These are phyloP conservation scores for Cicer pinnatifidum DNA, from an alignment of 306 rosid species.

Conservation along the genomic window DNA sequence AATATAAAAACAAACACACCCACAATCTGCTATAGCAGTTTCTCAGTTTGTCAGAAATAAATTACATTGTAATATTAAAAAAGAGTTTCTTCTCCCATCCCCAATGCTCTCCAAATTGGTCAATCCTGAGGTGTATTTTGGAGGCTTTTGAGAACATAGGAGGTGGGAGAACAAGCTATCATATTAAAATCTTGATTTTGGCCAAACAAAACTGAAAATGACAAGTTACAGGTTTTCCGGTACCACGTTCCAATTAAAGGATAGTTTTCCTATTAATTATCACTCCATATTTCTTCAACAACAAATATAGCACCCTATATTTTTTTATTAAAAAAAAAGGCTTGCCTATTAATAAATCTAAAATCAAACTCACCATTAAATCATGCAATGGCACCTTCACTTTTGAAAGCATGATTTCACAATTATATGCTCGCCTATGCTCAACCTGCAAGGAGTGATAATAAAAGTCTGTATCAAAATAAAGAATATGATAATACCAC, in stretches of 20 bases:
- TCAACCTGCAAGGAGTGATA: constrained; percentile 67
- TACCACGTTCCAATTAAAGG: constrained; percentile 14
- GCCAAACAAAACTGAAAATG: constrained; percentile 10
- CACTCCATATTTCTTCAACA: background rate
- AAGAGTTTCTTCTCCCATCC: too few relatives aligned
- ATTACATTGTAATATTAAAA: background rate
- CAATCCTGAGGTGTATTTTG: too few relatives aligned
- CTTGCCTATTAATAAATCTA: constrained; percentile 4
- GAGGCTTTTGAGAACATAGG: too few relatives aligned
- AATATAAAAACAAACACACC: background rate
- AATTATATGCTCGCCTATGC: constrained; percentile 88
- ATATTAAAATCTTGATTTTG: background rate
- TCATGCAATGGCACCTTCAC: constrained; percentile 87
- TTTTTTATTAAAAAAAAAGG: background rate
- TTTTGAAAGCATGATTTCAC: constrained; percentile 97
- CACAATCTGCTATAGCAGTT: background rate
- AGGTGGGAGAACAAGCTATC: too few relatives aligned
- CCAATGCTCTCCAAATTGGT: too few relatives aligned
- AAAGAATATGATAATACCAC: constrained; percentile 14
- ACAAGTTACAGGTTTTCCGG: background rate
- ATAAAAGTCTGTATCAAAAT: constrained; percentile 34
- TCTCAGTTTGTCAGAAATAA: constrained; percentile 8
- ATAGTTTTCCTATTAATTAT: constrained; percentile 17
- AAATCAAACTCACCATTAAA: constrained; percentile 71
- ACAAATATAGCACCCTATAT: background rate